These are phyloP conservation scores for Aphanocladium album DNA, from an alignment of 2,329 filamentous ascomycete species.

Conservation along the genomic window DNA sequence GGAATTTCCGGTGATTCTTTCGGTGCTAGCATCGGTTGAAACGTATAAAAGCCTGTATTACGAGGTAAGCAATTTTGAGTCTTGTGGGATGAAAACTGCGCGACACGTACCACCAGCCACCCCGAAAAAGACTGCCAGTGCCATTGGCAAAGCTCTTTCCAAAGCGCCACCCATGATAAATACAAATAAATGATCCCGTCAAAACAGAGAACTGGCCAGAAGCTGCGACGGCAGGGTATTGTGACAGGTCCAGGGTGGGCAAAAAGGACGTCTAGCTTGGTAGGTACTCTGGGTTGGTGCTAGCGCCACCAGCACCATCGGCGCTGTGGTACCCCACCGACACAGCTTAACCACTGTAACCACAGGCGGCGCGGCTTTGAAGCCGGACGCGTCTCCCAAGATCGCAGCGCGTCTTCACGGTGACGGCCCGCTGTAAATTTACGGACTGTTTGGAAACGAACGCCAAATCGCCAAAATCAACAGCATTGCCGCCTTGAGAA, in stretches of 20 bases:
- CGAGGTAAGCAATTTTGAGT: background rate
- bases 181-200: background rate
- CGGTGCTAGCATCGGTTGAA: slow-evolving; percentile 29
- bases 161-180: slow-evolving; percentile 23
- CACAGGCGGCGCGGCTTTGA: too few relatives aligned
- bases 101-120: slow-evolving; percentile 30
- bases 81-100: background rate
- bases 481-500: background rate
- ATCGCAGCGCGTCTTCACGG: slow-evolving; percentile 4
- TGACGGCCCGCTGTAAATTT: slow-evolving; percentile 4
- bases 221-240: background rate
- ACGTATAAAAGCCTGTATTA: slow-evolving; percentile 31
- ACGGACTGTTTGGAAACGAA: background rate
- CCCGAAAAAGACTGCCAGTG: slow-evolving; percentile 32
- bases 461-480: background rate
- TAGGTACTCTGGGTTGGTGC: background rate
- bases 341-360: background rate
- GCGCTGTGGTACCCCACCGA: background rate
- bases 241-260: background rate
- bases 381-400: slow-evolving; percentile 3
- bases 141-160: slow-evolving; percentile 30
- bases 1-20: background rate
- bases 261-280: background rate
- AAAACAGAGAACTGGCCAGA: background rate
- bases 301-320: background rate